These are phyloP conservation scores for Ogataea zsoltii DNA, from an alignment of 805 yeast species.

Conservation along the genomic window DNA sequence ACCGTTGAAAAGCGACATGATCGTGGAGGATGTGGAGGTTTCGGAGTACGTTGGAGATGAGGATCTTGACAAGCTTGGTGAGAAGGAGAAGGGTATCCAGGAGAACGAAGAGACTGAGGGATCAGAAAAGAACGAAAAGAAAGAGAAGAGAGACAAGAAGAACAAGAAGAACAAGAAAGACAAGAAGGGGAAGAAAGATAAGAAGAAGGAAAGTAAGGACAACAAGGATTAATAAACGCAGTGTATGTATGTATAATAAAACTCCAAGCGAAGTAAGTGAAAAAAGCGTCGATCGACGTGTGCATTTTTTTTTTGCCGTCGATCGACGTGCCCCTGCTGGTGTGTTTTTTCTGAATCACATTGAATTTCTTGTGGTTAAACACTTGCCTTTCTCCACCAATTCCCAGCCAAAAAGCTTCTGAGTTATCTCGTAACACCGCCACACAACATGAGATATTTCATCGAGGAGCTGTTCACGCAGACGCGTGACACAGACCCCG, in stretches of 20 bases:
- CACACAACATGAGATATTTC: slow-evolving; percentile 25
- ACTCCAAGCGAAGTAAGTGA: too few relatives aligned
- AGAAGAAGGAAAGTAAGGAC: slow-evolving; percentile 6
- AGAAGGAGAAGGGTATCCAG: slow-evolving; percentile 7
- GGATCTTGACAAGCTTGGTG: slow-evolving; percentile 24
- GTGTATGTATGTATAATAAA: too few relatives aligned
- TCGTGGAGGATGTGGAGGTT: slow-evolving; percentile 47
- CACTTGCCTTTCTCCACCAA: not conserved
- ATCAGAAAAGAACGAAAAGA: too few relatives aligned
- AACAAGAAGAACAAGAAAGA: slow-evolving; percentile 16
- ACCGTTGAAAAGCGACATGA: slow-evolving; percentile 27
- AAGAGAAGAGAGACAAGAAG: slow-evolving; percentile 18
- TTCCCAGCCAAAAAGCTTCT: not conserved
- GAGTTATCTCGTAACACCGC: not conserved
- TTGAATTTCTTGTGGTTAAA: too few relatives aligned
- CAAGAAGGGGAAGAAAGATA: slow-evolving; percentile 11
- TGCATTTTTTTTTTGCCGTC: not conserved
- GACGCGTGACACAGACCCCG: slow-evolving; percentile 73
- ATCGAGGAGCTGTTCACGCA: slow-evolving; percentile 38
- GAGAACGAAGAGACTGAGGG: slow-evolving; percentile 7
- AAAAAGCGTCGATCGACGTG: slow-evolving; percentile 4
- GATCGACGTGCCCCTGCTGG: not conserved
- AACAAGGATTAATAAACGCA: not conserved
- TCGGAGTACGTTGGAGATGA: slow-evolving; percentile 33
- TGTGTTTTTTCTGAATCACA: not conserved